Percentiles rank a stretch among this genome's conserved stretches.
Conservation (phyloP, 495 filamentous ascomycete genomes). For the Penicillium lagena region DNA sequence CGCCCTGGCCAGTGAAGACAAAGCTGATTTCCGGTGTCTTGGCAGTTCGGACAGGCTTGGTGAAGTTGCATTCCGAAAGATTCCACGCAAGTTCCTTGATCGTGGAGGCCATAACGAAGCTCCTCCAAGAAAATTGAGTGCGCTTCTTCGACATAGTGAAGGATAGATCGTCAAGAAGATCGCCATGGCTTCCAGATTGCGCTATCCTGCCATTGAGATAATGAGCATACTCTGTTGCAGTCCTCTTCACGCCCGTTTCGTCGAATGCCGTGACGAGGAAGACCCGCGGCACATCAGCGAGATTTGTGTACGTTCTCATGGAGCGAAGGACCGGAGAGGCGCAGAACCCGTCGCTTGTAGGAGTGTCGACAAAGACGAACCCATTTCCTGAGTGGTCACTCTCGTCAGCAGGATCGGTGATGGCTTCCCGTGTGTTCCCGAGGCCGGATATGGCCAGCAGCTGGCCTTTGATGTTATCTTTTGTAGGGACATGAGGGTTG, state of each 20-base stretch:
- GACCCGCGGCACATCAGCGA: conserved; percentile 8
- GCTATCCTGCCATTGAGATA: conserved; percentile 9
- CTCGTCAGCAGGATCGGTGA: conserved; percentile 4
- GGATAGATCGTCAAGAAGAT: conserved; percentile 17
- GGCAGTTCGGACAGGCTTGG: conserved; percentile 9
- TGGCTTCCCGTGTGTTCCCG: not conserved
- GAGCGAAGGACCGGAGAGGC: not conserved
- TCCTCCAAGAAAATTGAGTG: conserved; percentile 20
- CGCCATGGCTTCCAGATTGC: not conserved
- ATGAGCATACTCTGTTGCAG: conserved; percentile 9
- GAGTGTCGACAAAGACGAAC: conserved; percentile 3
- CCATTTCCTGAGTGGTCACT: conserved; percentile 2
- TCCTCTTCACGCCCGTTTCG: conserved; percentile 22
- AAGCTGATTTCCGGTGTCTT: conserved; percentile 11
- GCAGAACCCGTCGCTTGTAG: conserved; percentile 5
- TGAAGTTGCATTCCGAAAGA: conserved; percentile 8
- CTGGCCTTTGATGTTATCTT: not conserved
- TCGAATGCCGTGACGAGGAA: conserved; percentile 24
- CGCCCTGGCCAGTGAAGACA: conserved; percentile 32
- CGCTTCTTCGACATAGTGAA: conserved; percentile 17
- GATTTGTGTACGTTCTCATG: not conserved
- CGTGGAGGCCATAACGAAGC: conserved; percentile 14
- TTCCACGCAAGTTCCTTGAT: conserved; percentile 15
- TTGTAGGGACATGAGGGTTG: not conserved
- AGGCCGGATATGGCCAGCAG: not conserved